Conservation (phyloP, 345 rosid genomes). For the Eucalyptus pumila region DNA sequence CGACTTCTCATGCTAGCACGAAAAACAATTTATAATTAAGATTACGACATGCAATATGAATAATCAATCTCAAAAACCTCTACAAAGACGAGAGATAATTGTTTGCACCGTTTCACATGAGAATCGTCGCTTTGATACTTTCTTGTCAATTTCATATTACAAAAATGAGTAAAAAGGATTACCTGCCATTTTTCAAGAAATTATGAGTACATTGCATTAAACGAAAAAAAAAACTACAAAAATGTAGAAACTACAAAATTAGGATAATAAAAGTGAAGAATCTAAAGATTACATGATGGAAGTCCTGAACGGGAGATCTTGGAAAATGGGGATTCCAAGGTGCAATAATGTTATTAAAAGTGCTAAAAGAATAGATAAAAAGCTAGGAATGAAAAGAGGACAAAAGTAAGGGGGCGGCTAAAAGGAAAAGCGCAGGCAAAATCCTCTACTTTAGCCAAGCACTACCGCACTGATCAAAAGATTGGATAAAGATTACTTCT, state of each 20-base stretch:
- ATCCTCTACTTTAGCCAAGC: background rate
- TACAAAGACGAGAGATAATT: background rate
- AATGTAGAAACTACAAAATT: background rate
- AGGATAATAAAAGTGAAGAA: background rate
- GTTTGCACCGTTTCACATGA: background rate
- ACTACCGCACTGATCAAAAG: background rate
- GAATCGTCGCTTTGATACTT: rapidly evolving
- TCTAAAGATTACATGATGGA: background rate
- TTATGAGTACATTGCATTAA: background rate
- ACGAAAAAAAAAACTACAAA: background rate
- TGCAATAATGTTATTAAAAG: background rate
- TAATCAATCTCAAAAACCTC: background rate
- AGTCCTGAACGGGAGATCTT: background rate
- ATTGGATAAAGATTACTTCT: background rate
- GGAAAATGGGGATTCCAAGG: background rate
- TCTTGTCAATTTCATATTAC: background rate
- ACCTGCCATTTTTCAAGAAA: background rate
- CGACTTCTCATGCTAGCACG: background rate
- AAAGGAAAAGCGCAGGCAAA: background rate
- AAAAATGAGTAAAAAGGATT: background rate
- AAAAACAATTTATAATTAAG: too few relatives aligned
- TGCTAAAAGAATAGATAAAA: background rate
- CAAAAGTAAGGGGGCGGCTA: background rate
- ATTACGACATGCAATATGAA: background rate
- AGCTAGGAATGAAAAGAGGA: background rate